Percentiles rank a stretch among this genome's conserved stretches.
Evolutionary conservation across 495 filamentous ascomycete species (phyloP).

Genomic region (Penicillium salamii): DNA sequence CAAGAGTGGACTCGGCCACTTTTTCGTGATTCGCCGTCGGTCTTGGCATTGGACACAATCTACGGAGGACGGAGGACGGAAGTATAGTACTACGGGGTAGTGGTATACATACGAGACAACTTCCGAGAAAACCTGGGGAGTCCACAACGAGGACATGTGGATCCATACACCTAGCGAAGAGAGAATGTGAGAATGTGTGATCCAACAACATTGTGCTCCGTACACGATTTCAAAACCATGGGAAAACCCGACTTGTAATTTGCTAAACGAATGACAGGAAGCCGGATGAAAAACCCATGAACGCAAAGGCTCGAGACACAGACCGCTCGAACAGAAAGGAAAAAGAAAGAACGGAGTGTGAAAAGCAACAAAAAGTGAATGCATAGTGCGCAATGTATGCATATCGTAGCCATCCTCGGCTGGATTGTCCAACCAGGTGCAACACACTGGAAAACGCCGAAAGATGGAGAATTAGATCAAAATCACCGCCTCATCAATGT

Average conservation of each 20-base stretch:
- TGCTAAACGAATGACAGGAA: background rate
- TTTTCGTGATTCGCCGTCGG: background rate
- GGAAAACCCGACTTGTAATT: background rate
- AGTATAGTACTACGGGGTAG: no score
- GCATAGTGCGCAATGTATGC: background rate
- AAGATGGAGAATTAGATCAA: conserved; percentile 19
- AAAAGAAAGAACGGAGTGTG: background rate
- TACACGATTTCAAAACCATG: background rate
- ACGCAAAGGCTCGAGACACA: conserved; percentile 24
- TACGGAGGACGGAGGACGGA: no score
- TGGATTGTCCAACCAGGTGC: conserved; percentile 11
- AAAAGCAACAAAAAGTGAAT: background rate
- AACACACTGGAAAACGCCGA: conserved; percentile 21
- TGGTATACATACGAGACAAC: no score
- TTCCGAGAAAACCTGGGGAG: no score
- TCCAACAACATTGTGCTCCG: no score
- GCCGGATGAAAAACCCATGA: conserved; percentile 27
- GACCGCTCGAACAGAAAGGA: background rate
- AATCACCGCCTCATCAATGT: conserved; percentile 15
- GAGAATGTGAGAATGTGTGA: no score
- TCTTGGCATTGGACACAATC: background rate
- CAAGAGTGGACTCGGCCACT: background rate
- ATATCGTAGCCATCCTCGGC: conserved; percentile 12
- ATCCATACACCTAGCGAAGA: no score
- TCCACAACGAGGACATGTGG: no score